These are phyloP conservation scores for Rhodotorula glutinis DNA, from an alignment of 1,284 basidiomycete species.

Conservation along the genomic window DNA sequence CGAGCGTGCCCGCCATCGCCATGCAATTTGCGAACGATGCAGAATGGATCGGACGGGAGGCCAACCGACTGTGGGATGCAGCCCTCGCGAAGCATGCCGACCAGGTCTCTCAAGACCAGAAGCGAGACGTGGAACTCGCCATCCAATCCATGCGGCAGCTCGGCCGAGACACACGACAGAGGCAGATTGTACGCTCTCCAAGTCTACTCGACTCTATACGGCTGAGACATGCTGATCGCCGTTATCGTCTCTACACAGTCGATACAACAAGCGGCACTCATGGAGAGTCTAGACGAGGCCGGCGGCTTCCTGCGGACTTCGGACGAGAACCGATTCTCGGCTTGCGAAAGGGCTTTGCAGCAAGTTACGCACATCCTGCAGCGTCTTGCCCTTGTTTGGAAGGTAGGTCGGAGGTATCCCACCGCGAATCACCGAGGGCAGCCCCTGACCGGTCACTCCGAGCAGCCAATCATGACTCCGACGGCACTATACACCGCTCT, in stretches of 20 bases:
- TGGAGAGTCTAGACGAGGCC: conserved; percentile 59
- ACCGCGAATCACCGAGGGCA: too few species aligned
- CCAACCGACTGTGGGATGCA: conserved; percentile 50
- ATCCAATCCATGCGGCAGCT: conserved; percentile 28
- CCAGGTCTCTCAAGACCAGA: conserved; percentile 8
- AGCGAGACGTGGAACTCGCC: conserved; percentile 20
- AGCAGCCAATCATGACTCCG: conserved; percentile 45
- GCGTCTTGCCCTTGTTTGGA: conserved; percentile 64
- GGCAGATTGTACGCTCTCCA: conserved; percentile 35
- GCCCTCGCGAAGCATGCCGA: conserved; percentile 2
- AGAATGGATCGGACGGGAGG: conserved; percentile 58
- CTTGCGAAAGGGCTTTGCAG: conserved; percentile 69
- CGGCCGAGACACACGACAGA: conserved; percentile 29
- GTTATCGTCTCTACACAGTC: conserved; percentile 45
- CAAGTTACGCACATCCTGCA: conserved; percentile 66
- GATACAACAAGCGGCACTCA: conserved; percentile 53
- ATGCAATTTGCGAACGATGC: conserved; percentile 88
- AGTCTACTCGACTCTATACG: background rate
- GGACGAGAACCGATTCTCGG: conserved; percentile 71
- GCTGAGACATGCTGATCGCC: background rate
- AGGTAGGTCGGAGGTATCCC: conserved; percentile 55
- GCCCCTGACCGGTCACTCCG: too few species aligned
- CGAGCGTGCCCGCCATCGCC: conserved; percentile 58
- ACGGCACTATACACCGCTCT: conserved; percentile 50
- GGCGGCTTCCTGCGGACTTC: conserved; percentile 69